These are phyloP conservation scores for Cutaneotrichosporon sp. DNA, from an alignment of 1,284 basidiomycete species.

Conservation along the genomic window DNA sequence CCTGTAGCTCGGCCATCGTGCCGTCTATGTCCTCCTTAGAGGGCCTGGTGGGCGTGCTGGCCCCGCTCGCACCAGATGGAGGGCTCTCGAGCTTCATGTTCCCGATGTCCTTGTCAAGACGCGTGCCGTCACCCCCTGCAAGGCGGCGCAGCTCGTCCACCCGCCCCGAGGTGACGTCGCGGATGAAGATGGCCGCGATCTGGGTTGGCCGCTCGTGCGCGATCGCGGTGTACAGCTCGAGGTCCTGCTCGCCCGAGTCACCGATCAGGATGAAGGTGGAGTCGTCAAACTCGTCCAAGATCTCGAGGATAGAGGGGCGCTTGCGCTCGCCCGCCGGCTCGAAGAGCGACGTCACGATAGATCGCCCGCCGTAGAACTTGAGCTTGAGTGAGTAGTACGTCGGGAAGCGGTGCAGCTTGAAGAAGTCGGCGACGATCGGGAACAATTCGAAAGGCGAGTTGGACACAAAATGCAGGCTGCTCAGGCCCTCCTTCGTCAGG, in stretches of 20 bases:
- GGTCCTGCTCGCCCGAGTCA: conserved; percentile 84
- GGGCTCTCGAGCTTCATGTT: background rate
- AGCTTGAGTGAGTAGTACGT: conserved; percentile 62
- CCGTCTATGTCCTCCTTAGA: conserved; percentile 11
- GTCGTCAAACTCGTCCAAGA: conserved; percentile 70
- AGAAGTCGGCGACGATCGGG: conserved; percentile 74
- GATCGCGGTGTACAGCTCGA: conserved; percentile 75
- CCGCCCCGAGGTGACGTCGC: conserved; percentile 62
- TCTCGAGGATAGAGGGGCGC: conserved; percentile 70
- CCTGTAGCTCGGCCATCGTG: conserved; percentile 30
- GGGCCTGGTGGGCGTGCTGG: conserved; percentile 12
- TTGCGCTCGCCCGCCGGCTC: conserved; percentile 72
- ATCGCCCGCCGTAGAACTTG: conserved; percentile 77
- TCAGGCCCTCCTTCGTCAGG: conserved; percentile 66
- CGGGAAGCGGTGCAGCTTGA: conserved; percentile 62
- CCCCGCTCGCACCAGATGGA: conserved; percentile 8
- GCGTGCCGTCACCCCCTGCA: background rate
- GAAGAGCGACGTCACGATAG: conserved; percentile 75
- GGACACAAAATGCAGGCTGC: conserved; percentile 85
- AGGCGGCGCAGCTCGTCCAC: conserved; percentile 21
- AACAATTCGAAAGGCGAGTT: conserved; percentile 88
- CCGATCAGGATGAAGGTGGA: conserved; percentile 80
- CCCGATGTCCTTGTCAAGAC: background rate
- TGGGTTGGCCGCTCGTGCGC: conserved; percentile 65
- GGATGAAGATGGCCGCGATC: conserved; percentile 69